These are phyloP conservation scores for Athelia sp. DNA, from an alignment of 1,284 basidiomycete genomes.

Conservation along the genomic window DNA sequence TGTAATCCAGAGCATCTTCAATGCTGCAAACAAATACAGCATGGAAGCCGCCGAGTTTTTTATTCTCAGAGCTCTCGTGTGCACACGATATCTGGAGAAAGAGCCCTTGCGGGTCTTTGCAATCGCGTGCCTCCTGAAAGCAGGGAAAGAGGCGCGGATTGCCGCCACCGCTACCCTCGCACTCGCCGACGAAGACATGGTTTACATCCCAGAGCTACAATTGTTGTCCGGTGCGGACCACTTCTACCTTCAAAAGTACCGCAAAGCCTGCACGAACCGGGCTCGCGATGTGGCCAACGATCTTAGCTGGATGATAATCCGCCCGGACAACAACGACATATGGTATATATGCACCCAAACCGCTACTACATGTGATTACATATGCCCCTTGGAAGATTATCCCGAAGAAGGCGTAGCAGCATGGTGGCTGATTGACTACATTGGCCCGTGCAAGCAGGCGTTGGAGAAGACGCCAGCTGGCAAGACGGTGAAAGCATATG, in stretches of 20 bases:
- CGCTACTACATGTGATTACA: no score
- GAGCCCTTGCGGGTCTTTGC: conserved; percentile 30
- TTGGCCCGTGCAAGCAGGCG: no score
- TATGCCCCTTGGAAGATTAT: no score
- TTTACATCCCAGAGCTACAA: conserved; percentile 17
- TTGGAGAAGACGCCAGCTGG: no score
- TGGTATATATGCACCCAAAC: no score
- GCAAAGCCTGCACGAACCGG: conserved; percentile 13
- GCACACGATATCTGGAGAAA: conserved; percentile 15
- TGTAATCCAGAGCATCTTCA: neutral
- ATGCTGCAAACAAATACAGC: neutral
- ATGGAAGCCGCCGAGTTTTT: neutral
- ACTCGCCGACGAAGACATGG: conserved; percentile 5
- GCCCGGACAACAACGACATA: no score
- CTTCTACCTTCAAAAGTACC: conserved; percentile 17
- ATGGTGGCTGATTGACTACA: no score
- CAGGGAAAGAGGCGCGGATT: conserved; percentile 17
- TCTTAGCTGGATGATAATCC: neutral
- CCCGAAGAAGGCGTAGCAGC: no score
- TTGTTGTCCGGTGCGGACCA: conserved; percentile 13
- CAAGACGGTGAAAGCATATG: no score
- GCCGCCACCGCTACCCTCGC: conserved; percentile 15
- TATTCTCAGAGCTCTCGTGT: neutral
- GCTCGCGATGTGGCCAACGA: conserved; percentile 6
- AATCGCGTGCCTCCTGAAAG: conserved; percentile 25